Evolutionary conservation across 163 green algal genomes (phyloP), one percentile per base, ranked within the genome.

Genomic region (Botryococcus braunii): DNA sequence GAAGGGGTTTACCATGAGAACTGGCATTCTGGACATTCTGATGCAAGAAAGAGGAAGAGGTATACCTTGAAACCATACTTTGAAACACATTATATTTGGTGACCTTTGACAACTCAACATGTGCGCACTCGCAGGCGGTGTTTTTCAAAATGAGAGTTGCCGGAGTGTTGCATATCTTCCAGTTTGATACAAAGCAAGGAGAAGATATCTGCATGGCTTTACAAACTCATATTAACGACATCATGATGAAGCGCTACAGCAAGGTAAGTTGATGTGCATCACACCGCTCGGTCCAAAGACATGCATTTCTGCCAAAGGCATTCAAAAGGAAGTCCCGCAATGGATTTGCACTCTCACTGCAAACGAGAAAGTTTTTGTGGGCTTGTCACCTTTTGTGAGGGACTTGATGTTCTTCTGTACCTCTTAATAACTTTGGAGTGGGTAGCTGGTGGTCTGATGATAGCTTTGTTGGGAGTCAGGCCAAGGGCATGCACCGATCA

Each of bases 71-170:
- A 27, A 55, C 17, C 17, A 55, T 55, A 21, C 46, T 21, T 21
- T 55, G 46, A 55, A 27, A 27, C 46, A 55, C 21, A 21, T 21
- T 55, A 21, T 55, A 27, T 55, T 55, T 55, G 21, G 46, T 55
- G 17, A 55, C 46, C 17, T 55, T 55, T 55, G 46, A 17, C 46
- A 55, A 21, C 17, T 55, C 46, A 55, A 21, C 46, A 55, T 29
- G n/a, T n/a, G n/a, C n/a, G n/a, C n/a, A n/a, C n/a, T n/a, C 48
- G 48, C 73, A 83, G 35, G 93, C 93, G 1, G 93, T 98, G 23
- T 98, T 98, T 76, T 98, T 99, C 86, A 99, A 98, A 81, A 95
- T 95, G 89, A 81, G 93, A 5, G 91, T 98, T n/a, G 91, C 90
- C 35, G 93, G 92, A 27, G 90, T 96, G 66, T 80, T 98, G 81